phyloP scores from a whole-genome alignment of 164 flowering plant species.

The Tetracentron sinense region DNA sequence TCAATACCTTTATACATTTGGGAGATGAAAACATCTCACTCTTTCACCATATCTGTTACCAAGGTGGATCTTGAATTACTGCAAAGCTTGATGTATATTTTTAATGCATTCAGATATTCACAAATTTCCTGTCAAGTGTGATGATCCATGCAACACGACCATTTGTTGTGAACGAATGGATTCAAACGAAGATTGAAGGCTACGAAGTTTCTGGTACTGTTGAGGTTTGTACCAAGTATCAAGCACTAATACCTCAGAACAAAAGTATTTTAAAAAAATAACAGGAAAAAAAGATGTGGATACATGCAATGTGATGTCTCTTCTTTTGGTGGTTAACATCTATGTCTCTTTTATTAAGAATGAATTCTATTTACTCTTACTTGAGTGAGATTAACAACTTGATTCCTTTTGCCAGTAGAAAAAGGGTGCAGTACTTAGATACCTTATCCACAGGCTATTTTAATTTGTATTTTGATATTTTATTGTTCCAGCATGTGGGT shows the following conservation, averaged over 20 bases:
- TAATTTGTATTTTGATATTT: slow-evolving; percentile 1
- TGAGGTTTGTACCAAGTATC: slow-evolving; percentile 59
- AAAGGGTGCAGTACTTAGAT: not conserved
- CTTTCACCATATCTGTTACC: not conserved
- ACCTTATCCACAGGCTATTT: not conserved
- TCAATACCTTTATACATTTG: not conserved
- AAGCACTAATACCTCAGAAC: not conserved
- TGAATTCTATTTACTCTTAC: too few species aligned
- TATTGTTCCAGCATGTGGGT: slow-evolving; percentile 75
- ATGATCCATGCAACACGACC: slow-evolving; percentile 97
- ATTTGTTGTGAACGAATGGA: slow-evolving; percentile 88
- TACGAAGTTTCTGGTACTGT: slow-evolving; percentile 98
- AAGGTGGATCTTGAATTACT: not conserved
- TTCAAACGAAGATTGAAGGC: slow-evolving; percentile 93
- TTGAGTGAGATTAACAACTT: not conserved
- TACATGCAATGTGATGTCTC: not conserved
- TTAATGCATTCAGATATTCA: slow-evolving; percentile 60
- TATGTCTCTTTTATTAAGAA: too few species aligned
- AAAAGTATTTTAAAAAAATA: not conserved
- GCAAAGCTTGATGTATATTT: slow-evolving; percentile 5
- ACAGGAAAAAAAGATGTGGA: not conserved
- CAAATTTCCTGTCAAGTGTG: slow-evolving; percentile 90
- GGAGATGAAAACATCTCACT: not conserved
- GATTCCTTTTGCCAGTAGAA: slow-evolving; percentile 1
- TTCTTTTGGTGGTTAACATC: not conserved